A percentile compares a stretch with the other conserved stretches of the same genome.
Conservation (phyloP, 768 basidiomycete genomes). For the Dictyophora rubrovolvata region DNA sequence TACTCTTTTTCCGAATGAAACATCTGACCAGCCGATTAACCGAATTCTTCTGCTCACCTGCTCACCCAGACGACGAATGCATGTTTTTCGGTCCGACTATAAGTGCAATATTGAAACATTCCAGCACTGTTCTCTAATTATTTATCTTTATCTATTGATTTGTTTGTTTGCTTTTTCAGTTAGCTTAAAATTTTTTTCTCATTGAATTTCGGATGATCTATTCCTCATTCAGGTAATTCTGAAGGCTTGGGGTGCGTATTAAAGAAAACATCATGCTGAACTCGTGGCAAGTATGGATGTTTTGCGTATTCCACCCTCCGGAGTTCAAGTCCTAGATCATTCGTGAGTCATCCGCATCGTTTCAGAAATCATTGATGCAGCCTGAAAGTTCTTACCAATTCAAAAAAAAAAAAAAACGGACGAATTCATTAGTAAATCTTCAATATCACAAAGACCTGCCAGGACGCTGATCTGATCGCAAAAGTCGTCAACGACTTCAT, state of each 20-base stretch:
- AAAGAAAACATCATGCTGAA: conserved; percentile 48
- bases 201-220: not conserved
- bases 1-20: not conserved
- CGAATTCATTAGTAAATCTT: conserved; percentile 36
- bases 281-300: conserved; percentile 52
- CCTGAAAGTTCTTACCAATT: conserved; percentile 14
- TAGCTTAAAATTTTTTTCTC: not conserved
- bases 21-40: not conserved
- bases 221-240: conserved; percentile 41
- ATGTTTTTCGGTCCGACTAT: conserved; percentile 91
- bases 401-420: not conserved
- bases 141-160: conserved; percentile 62
- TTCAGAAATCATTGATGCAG: not conserved
- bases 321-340: conserved; percentile 55
- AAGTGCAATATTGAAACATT: conserved; percentile 26
- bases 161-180: conserved; percentile 2
- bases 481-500: conserved; percentile 51
- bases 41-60: conserved; percentile 63
- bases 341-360: conserved; percentile 38
- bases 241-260: conserved; percentile 62
- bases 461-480: conserved; percentile 51
- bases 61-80: conserved; percentile 92
- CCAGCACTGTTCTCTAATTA: conserved; percentile 37
- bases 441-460: conserved; percentile 60
- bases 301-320: conserved; percentile 48